phyloP scores from a whole-genome alignment of 2,329 filamentous ascomycete genomes.

The Fusarium dimerum region DNA sequence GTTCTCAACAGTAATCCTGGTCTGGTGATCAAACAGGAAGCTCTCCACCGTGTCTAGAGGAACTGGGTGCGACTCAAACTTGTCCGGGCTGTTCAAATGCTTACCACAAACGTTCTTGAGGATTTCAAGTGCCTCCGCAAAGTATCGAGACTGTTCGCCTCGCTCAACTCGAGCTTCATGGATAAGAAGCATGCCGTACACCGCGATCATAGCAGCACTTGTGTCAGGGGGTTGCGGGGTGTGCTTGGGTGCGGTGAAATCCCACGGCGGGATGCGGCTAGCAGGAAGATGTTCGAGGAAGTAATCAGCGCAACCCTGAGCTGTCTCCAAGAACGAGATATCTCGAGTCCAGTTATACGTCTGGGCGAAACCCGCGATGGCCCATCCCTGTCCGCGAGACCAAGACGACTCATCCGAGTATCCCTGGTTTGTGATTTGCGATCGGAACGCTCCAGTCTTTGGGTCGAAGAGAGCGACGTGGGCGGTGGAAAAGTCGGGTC shows the following conservation, averaged over 20 bases:
- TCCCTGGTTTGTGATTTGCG: constrained; percentile 50
- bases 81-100: neutral
- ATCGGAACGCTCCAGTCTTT: constrained; percentile 42
- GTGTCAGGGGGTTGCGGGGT: constrained; percentile 35
- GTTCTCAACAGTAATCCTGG: neutral
- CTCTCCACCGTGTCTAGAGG: neutral
- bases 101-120: neutral
- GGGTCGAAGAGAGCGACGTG: constrained; percentile 54
- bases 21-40: neutral
- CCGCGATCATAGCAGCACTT: constrained; percentile 40
- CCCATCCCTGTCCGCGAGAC: constrained; percentile 55
- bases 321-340: constrained; percentile 43
- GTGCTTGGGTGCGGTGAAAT: constrained; percentile 30
- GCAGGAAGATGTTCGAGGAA: constrained; percentile 37
- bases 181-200: constrained; percentile 41
- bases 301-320: constrained; percentile 49
- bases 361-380: constrained; percentile 51
- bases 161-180: constrained; percentile 27
- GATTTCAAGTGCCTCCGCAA: neutral
- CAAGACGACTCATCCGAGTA: constrained; percentile 48
- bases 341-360: constrained; percentile 51
- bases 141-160: constrained; percentile 15
- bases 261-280: neutral
- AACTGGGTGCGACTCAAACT: neutral
- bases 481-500: constrained; percentile 37